phyloP scores from a whole-genome alignment of 371 early-diverging fungal species.

The Fennellomyces sp. region DNA sequence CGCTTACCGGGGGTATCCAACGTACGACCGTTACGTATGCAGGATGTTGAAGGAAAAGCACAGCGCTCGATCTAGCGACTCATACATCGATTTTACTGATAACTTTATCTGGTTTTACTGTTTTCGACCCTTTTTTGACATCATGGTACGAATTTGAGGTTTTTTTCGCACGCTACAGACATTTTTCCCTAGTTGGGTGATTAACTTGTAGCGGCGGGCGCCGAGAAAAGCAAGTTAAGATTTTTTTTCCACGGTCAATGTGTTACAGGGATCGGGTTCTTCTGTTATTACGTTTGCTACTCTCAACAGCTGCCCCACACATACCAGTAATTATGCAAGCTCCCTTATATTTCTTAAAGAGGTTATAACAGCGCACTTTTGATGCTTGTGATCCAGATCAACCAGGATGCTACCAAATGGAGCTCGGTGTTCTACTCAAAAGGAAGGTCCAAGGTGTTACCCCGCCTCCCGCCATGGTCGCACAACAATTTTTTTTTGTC shows the following conservation, averaged over 20 bases:
- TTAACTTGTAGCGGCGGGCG: not conserved
- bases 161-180: slow-evolving; percentile 1
- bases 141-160: not conserved
- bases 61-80: too few relatives aligned
- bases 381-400: slow-evolving; percentile 1
- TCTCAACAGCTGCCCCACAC: too few relatives aligned
- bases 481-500: not conserved
- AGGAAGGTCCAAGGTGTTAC: not conserved
- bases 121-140: not conserved
- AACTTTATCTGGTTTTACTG: not conserved
- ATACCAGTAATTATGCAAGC: too few relatives aligned
- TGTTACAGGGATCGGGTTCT: slow-evolving; percentile 5
- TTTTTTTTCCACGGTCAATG: slow-evolving; percentile 5
- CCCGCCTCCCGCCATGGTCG: not conserved
- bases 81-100: too few relatives aligned
- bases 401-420: not conserved
- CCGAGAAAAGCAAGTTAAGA: not conserved
- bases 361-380: not conserved
- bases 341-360: not conserved
- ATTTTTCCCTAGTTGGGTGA: slow-evolving; percentile 3
- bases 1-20: not conserved
- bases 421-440: not conserved
- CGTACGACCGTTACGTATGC: too few relatives aligned
- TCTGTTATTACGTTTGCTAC: not conserved
- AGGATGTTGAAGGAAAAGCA: too few relatives aligned